phyloP scores from a whole-genome alignment of 164 flowering plant species.

The Annona cherimola region DNA sequence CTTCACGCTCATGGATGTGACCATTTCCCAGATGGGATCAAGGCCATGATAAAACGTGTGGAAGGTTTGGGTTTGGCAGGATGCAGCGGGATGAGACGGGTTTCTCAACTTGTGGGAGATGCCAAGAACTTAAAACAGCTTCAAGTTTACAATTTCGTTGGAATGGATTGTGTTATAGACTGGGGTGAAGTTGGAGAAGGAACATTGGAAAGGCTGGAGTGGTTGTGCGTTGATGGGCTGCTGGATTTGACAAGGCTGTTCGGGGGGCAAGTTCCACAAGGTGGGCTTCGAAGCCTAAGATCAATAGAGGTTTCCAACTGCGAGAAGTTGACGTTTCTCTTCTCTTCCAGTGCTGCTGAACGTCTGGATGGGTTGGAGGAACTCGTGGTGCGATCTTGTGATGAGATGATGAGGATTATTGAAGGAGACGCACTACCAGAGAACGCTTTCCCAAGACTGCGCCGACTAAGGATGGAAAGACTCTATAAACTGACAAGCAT shows the following conservation, averaged over 20 bases:
- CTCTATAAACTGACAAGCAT: not conserved
- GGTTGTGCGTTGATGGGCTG: not conserved
- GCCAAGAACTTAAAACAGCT: not conserved
- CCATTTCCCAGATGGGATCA: not conserved
- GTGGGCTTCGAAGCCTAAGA: not conserved
- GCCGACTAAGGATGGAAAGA: not conserved
- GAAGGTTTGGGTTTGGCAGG: not conserved
- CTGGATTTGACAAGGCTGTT: not conserved
- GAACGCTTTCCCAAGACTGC: not conserved
- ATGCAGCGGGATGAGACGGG: not conserved
- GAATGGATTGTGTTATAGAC: not conserved
- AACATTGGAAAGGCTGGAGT: not conserved
- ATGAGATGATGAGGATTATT: constrained; percentile 3
- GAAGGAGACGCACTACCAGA: not conserved
- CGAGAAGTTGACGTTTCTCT: not conserved
- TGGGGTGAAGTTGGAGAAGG: not conserved
- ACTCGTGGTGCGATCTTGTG: not conserved
- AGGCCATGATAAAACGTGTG: not conserved
- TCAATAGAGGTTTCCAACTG: not conserved
- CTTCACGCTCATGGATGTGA: not conserved
- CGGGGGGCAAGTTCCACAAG: not conserved
- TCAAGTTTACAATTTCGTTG: not conserved
- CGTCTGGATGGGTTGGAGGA: not conserved
- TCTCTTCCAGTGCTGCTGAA: constrained; percentile 1
- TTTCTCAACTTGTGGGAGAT: not conserved